Evolutionary conservation across 2,329 filamentous ascomycete genomes (phyloP).

Genomic region (Mycosphaerella arachidis): DNA sequence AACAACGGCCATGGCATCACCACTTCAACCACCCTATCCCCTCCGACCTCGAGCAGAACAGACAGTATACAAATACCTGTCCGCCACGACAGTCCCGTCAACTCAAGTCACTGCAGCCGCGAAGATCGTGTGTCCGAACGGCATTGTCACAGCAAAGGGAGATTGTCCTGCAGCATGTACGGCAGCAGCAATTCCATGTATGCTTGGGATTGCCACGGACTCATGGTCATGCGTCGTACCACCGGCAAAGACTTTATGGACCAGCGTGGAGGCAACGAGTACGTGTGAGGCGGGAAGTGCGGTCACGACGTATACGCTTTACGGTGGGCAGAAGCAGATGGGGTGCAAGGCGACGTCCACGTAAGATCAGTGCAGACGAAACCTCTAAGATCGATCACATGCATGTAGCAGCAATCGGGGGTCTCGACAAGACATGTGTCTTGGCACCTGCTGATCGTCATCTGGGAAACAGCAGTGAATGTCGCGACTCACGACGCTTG

Average conservation of each 20-base stretch:
- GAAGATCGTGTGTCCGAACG: slow-evolving; percentile 2
- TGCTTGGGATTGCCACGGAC: slow-evolving; percentile 13
- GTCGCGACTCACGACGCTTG: neutral
- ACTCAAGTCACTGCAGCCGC: neutral
- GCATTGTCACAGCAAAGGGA: slow-evolving; percentile 2
- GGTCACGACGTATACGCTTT: slow-evolving; percentile 8
- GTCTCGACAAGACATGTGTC: neutral
- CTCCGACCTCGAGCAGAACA: slow-evolving; percentile 1
- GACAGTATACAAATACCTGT: slow-evolving; percentile 6
- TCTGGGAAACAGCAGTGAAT: neutral
- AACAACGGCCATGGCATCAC: neutral
- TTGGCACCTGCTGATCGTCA: neutral
- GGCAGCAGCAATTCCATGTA: slow-evolving; percentile 6
- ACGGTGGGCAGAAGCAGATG: slow-evolving; percentile 2
- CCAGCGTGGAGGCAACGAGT: slow-evolving; percentile 10
- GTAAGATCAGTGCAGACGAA: neutral
- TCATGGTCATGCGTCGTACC: slow-evolving; percentile 7
- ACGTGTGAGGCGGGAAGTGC: slow-evolving; percentile 6
- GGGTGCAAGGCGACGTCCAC: slow-evolving; percentile 4
- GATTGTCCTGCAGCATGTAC: slow-evolving; percentile 13
- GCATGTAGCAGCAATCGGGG: neutral
- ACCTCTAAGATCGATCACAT: neutral
- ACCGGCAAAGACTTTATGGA: slow-evolving; percentile 3
- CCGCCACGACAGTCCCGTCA: neutral
- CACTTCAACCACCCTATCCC: neutral